Conservation (phyloP, 345 rosid species). For the Citrus maxima region DNA sequence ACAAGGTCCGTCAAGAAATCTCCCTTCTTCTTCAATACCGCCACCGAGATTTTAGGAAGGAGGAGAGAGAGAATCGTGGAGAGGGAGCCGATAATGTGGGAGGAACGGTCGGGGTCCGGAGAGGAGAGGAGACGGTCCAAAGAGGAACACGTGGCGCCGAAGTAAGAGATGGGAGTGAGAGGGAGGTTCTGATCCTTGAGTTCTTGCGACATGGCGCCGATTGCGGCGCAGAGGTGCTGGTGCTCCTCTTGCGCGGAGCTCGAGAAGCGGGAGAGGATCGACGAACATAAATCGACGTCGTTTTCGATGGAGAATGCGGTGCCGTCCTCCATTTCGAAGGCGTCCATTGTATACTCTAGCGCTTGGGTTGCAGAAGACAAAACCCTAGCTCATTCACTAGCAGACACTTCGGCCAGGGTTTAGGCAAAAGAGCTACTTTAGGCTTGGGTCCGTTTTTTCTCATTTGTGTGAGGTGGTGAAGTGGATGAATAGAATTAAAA, state of each 20-base stretch:
- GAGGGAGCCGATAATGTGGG: slow-evolving; percentile 52
- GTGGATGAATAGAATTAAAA: too few relatives aligned
- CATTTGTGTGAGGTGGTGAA: too few relatives aligned
- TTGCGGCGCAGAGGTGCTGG: slow-evolving; percentile 59
- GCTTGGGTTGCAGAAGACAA: background rate
- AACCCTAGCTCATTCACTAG: background rate
- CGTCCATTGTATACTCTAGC: background rate
- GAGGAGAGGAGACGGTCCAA: slow-evolving; percentile 50
- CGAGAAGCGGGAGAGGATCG: slow-evolving; percentile 47
- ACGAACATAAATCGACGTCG: slow-evolving; percentile 45
- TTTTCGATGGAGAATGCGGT: background rate
- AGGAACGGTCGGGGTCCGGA: slow-evolving; percentile 30
- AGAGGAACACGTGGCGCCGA: slow-evolving; percentile 59
- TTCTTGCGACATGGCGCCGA: slow-evolving; percentile 71
- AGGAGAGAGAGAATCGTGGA: slow-evolving; percentile 52
- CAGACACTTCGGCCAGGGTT: background rate
- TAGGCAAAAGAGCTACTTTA: background rate
- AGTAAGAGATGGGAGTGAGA: slow-evolving; percentile 66
- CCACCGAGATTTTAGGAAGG: slow-evolving; percentile 47
- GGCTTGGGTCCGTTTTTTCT: too few relatives aligned
- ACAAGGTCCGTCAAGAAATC: slow-evolving; percentile 46
- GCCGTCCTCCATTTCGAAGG: slow-evolving; percentile 1
- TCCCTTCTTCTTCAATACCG: slow-evolving; percentile 48
- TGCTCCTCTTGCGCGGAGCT: slow-evolving; percentile 52
- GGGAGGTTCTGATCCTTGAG: slow-evolving; percentile 63